A percentile compares a stretch with the other conserved stretches of the same genome.
Evolutionary conservation across 2,329 filamentous ascomycete species (phyloP).

Genomic region (Hyphodiscus sp.): DNA sequence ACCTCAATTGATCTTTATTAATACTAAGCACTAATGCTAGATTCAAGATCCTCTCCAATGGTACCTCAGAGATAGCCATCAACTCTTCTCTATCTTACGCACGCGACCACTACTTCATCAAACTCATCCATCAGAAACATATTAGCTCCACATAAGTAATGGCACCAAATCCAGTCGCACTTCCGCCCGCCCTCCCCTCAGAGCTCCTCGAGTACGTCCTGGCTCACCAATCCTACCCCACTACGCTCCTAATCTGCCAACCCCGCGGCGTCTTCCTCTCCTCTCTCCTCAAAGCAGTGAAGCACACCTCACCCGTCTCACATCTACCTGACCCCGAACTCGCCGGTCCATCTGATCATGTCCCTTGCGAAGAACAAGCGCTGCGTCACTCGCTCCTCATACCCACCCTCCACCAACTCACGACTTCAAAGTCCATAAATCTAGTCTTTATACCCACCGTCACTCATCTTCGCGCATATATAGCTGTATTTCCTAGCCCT

Average conservation of each 20-base stretch:
- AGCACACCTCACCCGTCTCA: slow-evolving; percentile 1
- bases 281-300: slow-evolving; percentile 37
- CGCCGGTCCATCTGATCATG: background rate
- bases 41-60: background rate
- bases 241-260: slow-evolving; percentile 66
- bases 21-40: slow-evolving; percentile 21
- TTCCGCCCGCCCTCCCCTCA: slow-evolving; percentile 48
- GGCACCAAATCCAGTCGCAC: slow-evolving; percentile 34
- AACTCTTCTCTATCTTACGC: slow-evolving; percentile 2
- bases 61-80: background rate
- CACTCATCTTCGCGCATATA: slow-evolving; percentile 69
- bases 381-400: slow-evolving; percentile 42
- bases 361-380: slow-evolving; percentile 10
- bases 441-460: slow-evolving; percentile 70
- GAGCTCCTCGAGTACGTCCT: slow-evolving; percentile 62
- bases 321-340: slow-evolving; percentile 3
- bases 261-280: slow-evolving; percentile 57
- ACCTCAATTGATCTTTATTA: slow-evolving; percentile 12
- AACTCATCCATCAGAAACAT: background rate
- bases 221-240: slow-evolving; percentile 46
- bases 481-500: slow-evolving; percentile 42
- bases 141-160: slow-evolving; percentile 7
- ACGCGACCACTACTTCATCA: background rate
- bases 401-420: slow-evolving; percentile 62
- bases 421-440: slow-evolving; percentile 61